Evolutionary conservation across 805 yeast species (phyloP).

Genomic region (Candida nitratophila): DNA sequence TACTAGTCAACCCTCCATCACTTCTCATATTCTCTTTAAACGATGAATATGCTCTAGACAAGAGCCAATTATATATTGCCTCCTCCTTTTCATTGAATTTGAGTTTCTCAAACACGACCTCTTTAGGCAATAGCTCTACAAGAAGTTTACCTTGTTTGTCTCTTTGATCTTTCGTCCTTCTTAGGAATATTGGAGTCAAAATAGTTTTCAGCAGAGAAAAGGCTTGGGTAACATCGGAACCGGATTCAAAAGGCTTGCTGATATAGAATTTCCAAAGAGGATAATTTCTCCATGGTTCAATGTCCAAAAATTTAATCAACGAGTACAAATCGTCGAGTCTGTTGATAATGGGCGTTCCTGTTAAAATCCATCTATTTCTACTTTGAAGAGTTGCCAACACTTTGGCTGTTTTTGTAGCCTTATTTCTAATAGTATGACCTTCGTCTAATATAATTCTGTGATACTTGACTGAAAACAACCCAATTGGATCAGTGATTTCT

Average conservation of each 20-base stretch:
- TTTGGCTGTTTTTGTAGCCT: conserved; percentile 70
- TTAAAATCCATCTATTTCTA: conserved; percentile 71
- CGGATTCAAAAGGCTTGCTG: conserved; percentile 69
- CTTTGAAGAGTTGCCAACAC: conserved; percentile 64
- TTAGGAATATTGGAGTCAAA: conserved; percentile 70
- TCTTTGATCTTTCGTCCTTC: conserved; percentile 84
- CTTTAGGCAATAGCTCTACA: conserved; percentile 72
- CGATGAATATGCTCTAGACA: conserved; percentile 56
- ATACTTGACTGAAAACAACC: conserved; percentile 66
- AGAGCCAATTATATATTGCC: conserved; percentile 60
- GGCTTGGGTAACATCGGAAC: conserved; percentile 61
- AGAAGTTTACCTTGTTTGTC: conserved; percentile 65
- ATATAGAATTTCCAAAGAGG: conserved; percentile 84
- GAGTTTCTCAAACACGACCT: conserved; percentile 60
- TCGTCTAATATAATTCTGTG: conserved; percentile 74
- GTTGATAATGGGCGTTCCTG: conserved; percentile 92
- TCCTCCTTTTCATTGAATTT: conserved; percentile 61
- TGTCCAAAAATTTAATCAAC: conserved; percentile 59
- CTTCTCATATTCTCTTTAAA: conserved; percentile 47
- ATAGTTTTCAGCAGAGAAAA: conserved; percentile 80
- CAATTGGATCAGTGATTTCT: conserved; percentile 27
- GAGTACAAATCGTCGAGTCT: conserved; percentile 82
- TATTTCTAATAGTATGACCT: conserved; percentile 82
- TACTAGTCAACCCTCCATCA: conserved; percentile 61
- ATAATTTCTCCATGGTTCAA: conserved; percentile 89